A percentile compares a stretch with the other conserved stretches of the same genome.
These are phyloP conservation scores for Biancaea sappan DNA, from an alignment of 306 rosid species.

Conservation along the genomic window DNA sequence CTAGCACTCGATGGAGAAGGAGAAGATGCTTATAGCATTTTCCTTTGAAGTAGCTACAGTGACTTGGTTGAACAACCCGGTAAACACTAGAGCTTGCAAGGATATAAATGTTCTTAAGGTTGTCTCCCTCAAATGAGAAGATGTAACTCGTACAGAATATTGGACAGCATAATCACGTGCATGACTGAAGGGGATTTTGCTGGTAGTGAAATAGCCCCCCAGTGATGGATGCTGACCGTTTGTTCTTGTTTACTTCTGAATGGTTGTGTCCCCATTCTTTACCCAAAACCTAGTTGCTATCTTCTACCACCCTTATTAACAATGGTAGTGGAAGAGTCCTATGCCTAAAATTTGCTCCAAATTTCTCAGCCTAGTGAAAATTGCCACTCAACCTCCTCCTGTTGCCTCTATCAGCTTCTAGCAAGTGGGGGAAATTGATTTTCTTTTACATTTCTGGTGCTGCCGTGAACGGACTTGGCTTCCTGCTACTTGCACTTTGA, in stretches of 20 bases:
- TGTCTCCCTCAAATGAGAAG: constrained; percentile 81
- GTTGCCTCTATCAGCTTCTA: too few species aligned
- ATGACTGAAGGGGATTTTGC: constrained; percentile 65
- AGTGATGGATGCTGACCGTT: constrained; percentile 87
- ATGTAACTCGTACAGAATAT: constrained; percentile 60
- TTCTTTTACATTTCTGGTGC: too few species aligned
- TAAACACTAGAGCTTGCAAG: constrained; percentile 76
- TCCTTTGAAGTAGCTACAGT: constrained; percentile 66
- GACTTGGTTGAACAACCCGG: constrained; percentile 77
- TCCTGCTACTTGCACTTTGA: too few species aligned
- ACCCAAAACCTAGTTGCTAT: too few species aligned
- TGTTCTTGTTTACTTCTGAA: constrained; percentile 64
- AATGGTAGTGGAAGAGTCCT: too few species aligned
- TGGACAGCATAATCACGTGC: constrained; percentile 64
- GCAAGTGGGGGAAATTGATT: too few species aligned
- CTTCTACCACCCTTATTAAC: too few species aligned
- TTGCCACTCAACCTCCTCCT: too few species aligned
- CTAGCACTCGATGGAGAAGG: constrained; percentile 38
- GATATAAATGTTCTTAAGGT: constrained; percentile 63
- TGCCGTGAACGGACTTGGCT: too few species aligned
- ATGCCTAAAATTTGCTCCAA: too few species aligned
- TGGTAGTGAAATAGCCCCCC: constrained; percentile 75
- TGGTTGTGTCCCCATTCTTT: constrained; percentile 94
- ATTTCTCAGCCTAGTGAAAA: too few species aligned
- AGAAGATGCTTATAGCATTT: constrained; percentile 42